phyloP scores from a whole-genome alignment of 768 basidiomycete species.

The Tylopilus subfusipes region DNA sequence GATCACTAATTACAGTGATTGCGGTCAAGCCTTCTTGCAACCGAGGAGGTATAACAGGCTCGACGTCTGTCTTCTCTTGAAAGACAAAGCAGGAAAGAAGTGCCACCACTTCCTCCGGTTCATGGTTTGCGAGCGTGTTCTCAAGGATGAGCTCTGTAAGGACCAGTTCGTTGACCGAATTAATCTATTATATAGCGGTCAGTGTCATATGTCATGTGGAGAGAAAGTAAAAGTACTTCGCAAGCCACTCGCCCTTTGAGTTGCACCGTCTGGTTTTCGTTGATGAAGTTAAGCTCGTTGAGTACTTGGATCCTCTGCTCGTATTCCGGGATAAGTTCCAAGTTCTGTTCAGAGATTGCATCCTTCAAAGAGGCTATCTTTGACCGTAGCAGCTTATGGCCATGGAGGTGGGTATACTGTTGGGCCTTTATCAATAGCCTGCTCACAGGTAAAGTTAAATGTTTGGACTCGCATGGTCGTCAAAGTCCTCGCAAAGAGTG shows the following conservation, averaged over 20 bases:
- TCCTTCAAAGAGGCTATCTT: slow-evolving; percentile 77
- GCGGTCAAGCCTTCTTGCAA: slow-evolving; percentile 77
- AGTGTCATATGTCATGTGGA: not conserved
- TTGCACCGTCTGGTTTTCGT: slow-evolving; percentile 92
- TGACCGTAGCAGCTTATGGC: slow-evolving; percentile 65
- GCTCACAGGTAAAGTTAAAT: not conserved
- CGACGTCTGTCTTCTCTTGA: slow-evolving; percentile 94
- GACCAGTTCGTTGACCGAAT: slow-evolving; percentile 95
- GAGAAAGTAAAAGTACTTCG: slow-evolving; percentile 54
- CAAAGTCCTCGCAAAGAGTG: slow-evolving; percentile 61
- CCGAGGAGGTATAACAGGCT: slow-evolving; percentile 76
- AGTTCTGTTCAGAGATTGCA: slow-evolving; percentile 92
- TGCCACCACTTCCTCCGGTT: slow-evolving; percentile 95
- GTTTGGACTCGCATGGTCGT: slow-evolving; percentile 61
- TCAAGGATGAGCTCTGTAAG: slow-evolving; percentile 96
- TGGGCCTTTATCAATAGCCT: slow-evolving; percentile 7
- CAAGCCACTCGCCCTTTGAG: slow-evolving; percentile 98
- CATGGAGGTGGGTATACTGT: slow-evolving; percentile 77
- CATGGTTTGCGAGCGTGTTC: slow-evolving; percentile 85
- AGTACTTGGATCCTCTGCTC: slow-evolving; percentile 91
- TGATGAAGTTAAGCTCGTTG: slow-evolving; percentile 88
- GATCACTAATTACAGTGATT: slow-evolving; percentile 73
- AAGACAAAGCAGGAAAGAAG: slow-evolving; percentile 96
- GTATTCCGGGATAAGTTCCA: slow-evolving; percentile 95
- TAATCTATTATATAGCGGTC: slow-evolving; percentile 60